phyloP scores from a whole-genome alignment of 108 stramenopile genomes.

The Skeletonema potamos region DNA sequence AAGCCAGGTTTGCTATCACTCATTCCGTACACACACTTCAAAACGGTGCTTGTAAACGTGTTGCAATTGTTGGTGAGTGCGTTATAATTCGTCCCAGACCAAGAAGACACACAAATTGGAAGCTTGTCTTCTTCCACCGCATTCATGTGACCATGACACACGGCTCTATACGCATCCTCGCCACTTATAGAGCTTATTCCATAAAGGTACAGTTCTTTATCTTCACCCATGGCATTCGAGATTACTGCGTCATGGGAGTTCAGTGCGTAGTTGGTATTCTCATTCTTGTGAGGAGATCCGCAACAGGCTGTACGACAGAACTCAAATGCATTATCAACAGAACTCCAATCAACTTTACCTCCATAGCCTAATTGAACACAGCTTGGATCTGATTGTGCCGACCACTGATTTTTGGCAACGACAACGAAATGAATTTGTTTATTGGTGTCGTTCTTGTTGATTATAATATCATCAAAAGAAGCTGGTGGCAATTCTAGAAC shows the following conservation, averaged over 20 bases:
- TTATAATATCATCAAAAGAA: neutral
- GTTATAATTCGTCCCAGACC: slow-evolving; percentile 48
- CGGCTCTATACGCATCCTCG: slow-evolving; percentile 34
- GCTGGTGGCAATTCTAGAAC: slow-evolving; percentile 2
- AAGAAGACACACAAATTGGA: slow-evolving; percentile 40
- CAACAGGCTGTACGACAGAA: slow-evolving; percentile 31
- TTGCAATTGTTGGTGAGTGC: slow-evolving; percentile 55
- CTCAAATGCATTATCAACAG: neutral
- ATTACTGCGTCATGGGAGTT: slow-evolving; percentile 41
- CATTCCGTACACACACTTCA: slow-evolving; percentile 48
- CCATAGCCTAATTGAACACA: slow-evolving; percentile 19
- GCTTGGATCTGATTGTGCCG: slow-evolving; percentile 14
- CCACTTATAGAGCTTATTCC: slow-evolving; percentile 19
- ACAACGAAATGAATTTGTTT: slow-evolving; percentile 11
- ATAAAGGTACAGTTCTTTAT: slow-evolving; percentile 42
- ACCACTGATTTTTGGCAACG: slow-evolving; percentile 23
- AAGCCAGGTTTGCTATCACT: slow-evolving; percentile 44
- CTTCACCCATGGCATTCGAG: slow-evolving; percentile 38
- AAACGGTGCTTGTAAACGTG: slow-evolving; percentile 37
- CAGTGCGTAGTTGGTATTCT: slow-evolving; percentile 30
- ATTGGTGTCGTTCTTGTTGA: neutral
- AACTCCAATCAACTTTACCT: neutral
- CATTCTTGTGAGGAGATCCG: slow-evolving; percentile 25
- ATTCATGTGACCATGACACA: slow-evolving; percentile 37
- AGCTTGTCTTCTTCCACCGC: slow-evolving; percentile 25